Evolutionary conservation across 768 basidiomycete species (phyloP).

Genomic region (Xanthoconium stramineum): DNA sequence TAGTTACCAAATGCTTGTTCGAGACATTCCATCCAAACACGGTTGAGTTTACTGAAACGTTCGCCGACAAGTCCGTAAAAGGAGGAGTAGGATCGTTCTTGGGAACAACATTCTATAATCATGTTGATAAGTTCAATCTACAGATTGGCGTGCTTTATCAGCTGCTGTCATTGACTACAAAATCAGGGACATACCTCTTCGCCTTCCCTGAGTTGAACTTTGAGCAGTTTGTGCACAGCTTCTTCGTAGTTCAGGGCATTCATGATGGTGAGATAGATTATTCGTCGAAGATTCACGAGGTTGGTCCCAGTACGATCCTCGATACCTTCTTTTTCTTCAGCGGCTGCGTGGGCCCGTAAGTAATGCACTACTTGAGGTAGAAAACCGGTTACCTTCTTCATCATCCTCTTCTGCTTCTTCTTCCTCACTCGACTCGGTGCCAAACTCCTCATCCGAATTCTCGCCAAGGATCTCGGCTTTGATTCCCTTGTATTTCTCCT

Average conservation of each 20-base stretch:
- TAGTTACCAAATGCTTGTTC: constrained; percentile 87
- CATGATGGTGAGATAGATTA: constrained; percentile 98
- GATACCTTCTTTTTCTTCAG: constrained; percentile 82
- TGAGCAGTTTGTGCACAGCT: constrained; percentile 96
- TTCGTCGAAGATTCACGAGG: constrained; percentile 88
- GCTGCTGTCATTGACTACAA: not conserved
- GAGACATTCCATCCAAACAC: constrained; percentile 87
- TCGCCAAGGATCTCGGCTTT: constrained; percentile 93
- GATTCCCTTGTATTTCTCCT: constrained; percentile 90
- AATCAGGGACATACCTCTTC: constrained; percentile 67
- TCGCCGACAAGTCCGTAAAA: constrained; percentile 97
- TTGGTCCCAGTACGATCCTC: constrained; percentile 95
- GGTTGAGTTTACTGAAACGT: constrained; percentile 94
- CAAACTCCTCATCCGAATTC: constrained; percentile 71
- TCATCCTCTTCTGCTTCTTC: constrained; percentile 48
- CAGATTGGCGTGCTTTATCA: not conserved
- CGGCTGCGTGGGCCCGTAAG: constrained; percentile 40
- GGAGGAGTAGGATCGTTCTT: constrained; percentile 96
- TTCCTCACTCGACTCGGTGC: constrained; percentile 60
- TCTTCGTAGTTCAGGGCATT: constrained; percentile 98
- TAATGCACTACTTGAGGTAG: constrained; percentile 22
- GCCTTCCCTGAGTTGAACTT: constrained; percentile 87
- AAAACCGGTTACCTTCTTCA: constrained; percentile 39
- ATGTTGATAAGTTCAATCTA: constrained; percentile 96
- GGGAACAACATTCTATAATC: constrained; percentile 99